phyloP scores from a whole-genome alignment of 768 basidiomycete species.

The Gyrodon lividus region DNA sequence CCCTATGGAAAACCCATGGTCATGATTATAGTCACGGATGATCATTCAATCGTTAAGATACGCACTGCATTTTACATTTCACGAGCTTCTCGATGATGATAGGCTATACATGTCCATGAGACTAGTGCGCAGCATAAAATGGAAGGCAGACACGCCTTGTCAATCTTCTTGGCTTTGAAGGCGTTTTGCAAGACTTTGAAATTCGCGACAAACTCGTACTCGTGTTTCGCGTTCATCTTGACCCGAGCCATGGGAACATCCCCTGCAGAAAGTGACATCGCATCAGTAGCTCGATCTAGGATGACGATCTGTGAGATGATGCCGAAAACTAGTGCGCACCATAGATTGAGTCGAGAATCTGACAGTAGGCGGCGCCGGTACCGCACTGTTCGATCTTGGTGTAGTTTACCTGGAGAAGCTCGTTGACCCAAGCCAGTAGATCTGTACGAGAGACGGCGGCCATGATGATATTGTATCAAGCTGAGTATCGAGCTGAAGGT shows the following conservation, averaged over 20 bases:
- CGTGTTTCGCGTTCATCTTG: conserved; percentile 94
- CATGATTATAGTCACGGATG: conserved; percentile 9
- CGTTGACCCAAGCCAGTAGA: conserved; percentile 90
- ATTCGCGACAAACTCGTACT: conserved; percentile 94
- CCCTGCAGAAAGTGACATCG: conserved; percentile 44
- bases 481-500: conserved; percentile 7
- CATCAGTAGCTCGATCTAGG: conserved; percentile 8
- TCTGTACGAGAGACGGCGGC: conserved; percentile 77
- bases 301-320: conserved; percentile 19
- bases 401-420: conserved; percentile 86
- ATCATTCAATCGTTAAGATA: conserved; percentile 22
- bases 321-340: conserved; percentile 46
- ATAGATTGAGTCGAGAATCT: conserved; percentile 93
- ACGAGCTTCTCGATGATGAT: conserved; percentile 93
- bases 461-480: conserved; percentile 36
- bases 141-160: conserved; percentile 61
- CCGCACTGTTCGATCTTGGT: conserved; percentile 93
- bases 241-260: conserved; percentile 90
- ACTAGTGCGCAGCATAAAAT: conserved; percentile 2
- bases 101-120: conserved; percentile 50
- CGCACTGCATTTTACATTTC: conserved; percentile 99
- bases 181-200: conserved; percentile 92
- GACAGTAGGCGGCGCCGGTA: conserved; percentile 90
- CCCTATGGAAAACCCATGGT: conserved; percentile 44
- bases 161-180: conserved; percentile 92